Evolutionary conservation across 768 basidiomycete genomes (phyloP), one percentile per base, ranked within the genome.

Genomic region (Amanita molliuscula): DNA sequence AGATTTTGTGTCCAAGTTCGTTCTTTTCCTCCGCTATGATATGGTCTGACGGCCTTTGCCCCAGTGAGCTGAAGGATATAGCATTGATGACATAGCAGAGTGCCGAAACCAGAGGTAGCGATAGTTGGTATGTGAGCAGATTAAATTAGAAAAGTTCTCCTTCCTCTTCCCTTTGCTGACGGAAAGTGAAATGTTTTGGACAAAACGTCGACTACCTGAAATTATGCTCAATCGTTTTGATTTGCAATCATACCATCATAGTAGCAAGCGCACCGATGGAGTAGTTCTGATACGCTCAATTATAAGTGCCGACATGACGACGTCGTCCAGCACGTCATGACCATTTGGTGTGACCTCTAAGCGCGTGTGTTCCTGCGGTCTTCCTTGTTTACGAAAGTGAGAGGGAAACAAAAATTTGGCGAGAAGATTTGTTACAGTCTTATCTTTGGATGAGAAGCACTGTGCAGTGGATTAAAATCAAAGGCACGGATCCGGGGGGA

Each of bases 1-100:
- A 4, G 79, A 88, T 60, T 88, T 92, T 57, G 91, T 97, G 20
- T 81, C 83, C 60, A 83, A 80, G 87, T 88, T 58, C 60, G 80
- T 47, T 23, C 44, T 60, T 11, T 4, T 55, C 29, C 15, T 8
- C 23, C 7, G 16, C 18, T 40, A 33, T 53, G 43, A 25, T 29
- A 25, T 15, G 29, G 20, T 48, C 45, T 36, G 26, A n/a, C 49
- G 11, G 42, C 18, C 46, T 23, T 26, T 45, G 21, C 23, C 15
- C 53, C 58, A 91, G 89, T 56, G 88, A 90, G 68, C 67, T 92
- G 58, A 82, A 76, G 58, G 79, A 90, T 53, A 91, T 92, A 50
- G 81, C 84, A 11, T 71, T 92, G 15, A 82, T 90, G 81, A 79
- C 80, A 2, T 86, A 61, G 78, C 5, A 25, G 7, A 7, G 47